phyloP scores from a whole-genome alignment of 208 protist species.

The Herpetomonas muscarum region DNA sequence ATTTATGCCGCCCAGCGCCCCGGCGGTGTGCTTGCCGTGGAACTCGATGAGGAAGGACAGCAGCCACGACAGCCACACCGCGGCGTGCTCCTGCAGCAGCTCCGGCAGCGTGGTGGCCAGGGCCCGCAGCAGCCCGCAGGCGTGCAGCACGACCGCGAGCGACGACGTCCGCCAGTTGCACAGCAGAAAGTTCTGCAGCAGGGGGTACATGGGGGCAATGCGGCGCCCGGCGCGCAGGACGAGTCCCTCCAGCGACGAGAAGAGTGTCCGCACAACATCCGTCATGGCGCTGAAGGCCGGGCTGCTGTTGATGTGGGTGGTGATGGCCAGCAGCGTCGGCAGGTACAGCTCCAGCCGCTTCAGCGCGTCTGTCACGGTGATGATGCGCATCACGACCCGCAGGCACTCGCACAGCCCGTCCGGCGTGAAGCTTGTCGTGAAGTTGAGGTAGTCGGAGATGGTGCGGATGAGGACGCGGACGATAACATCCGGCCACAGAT shows the following conservation, averaged over 20 bases:
- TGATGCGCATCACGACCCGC: constrained; percentile 49
- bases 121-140: constrained; percentile 58
- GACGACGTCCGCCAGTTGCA: constrained; percentile 36
- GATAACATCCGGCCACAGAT: constrained; percentile 66
- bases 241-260: constrained; percentile 41
- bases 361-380: constrained; percentile 44
- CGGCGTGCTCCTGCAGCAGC: constrained; percentile 52
- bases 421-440: constrained; percentile 52
- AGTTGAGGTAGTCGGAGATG: constrained; percentile 48
- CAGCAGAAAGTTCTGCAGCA: constrained; percentile 59
- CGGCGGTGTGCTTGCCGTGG: constrained; percentile 9
- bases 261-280: constrained; percentile 21
- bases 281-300: background rate
- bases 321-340: constrained; percentile 54
- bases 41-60: constrained; percentile 38
- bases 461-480: constrained; percentile 53
- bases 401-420: constrained; percentile 66
- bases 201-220: constrained; percentile 60
- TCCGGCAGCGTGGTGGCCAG: constrained; percentile 57
- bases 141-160: constrained; percentile 31
- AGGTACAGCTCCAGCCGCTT: constrained; percentile 49
- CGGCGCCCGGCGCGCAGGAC: constrained; percentile 40
- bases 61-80: constrained; percentile 53
- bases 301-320: constrained; percentile 25
- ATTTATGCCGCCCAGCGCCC: too few species aligned